These are phyloP conservation scores for Fulvia fulva DNA, from an alignment of 2,329 filamentous ascomycete species.

Conservation along the genomic window DNA sequence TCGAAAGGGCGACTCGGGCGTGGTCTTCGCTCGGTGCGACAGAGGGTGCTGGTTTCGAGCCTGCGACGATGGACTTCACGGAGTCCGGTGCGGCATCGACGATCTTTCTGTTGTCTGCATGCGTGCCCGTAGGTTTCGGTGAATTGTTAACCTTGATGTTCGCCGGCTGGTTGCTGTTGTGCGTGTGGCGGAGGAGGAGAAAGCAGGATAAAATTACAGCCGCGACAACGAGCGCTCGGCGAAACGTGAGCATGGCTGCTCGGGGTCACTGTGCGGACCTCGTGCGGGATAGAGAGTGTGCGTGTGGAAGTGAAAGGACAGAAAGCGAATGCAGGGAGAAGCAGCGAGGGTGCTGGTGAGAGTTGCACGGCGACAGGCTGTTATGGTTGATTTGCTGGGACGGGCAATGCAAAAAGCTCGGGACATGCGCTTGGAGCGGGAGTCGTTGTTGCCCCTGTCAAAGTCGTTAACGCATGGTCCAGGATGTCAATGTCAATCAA, in stretches of 20 bases:
- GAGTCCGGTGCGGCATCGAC: slow-evolving; percentile 22
- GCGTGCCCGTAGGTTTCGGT: slow-evolving; percentile 36
- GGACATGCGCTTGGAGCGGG: not conserved
- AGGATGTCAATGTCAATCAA: not conserved
- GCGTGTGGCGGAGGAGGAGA: slow-evolving; percentile 63
- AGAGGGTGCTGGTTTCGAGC: slow-evolving; percentile 11
- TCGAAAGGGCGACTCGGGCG: slow-evolving; percentile 29
- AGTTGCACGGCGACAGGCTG: not conserved
- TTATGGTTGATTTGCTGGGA: not conserved
- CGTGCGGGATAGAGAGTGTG: not conserved
- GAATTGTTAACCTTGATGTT: slow-evolving; percentile 30
- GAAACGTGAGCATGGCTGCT: slow-evolving; percentile 68
- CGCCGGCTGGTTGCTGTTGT: slow-evolving; percentile 31
- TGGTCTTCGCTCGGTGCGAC: slow-evolving; percentile 22
- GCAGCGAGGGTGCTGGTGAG: not conserved
- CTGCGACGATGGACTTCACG: slow-evolving; percentile 5
- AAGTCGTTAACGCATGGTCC: not conserved
- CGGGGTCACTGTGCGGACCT: not conserved
- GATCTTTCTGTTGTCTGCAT: slow-evolving; percentile 35
- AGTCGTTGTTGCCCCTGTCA: not conserved
- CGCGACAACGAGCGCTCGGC: slow-evolving; percentile 69
- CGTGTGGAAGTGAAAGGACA: not conserved
- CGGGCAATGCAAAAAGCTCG: not conserved
- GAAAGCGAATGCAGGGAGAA: not conserved
- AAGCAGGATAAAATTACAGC: slow-evolving; percentile 65